Evolutionary conservation across 2,329 filamentous ascomycete genomes (phyloP), one percentile per base, ranked within the genome.

Genomic region (Pyrenophora seminiperda): DNA sequence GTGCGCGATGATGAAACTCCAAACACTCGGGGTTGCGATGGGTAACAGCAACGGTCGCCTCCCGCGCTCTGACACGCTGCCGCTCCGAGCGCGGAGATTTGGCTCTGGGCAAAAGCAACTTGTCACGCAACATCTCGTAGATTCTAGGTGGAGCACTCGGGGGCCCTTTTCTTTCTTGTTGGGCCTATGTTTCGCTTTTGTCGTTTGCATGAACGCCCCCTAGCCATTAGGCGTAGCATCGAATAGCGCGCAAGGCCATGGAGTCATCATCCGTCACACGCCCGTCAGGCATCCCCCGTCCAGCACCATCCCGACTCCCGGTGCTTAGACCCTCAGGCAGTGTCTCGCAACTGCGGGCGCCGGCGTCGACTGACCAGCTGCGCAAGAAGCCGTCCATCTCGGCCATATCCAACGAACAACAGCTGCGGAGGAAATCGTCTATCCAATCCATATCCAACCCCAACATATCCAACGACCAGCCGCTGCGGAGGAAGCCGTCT

Each of bases 301-400:
- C 68, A 15, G 45, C 77, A 36, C 75, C 68, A 34, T 84, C 81
- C 17, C 77, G 79, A 57, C 72, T 84, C 38, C 82, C 82, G 10
- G 72, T 83, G 53, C 80, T 71, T 36, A 62, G 65, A 31, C 53
- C 75, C 34, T 71, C 73, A 33, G 59, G 41, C 33, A 71, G 64
- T 53, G 65, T 72, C 29, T 74, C 71, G 51, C 71, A 76, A 24
- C 63, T 81, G 46, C 76, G 76, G 2, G 30, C 59, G 42, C 70
- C 78, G 13, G 74, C 79, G 0, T 41, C 76, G 71, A 73, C 73
- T 59, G 80, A 81, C 29, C 76, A 74, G 53, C 39, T 69, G 53
- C 63, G 58, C 56, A 68, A 66, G 59, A 68, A 66, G 53, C 58
- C 68, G 7, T 72, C 70, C 11, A 22, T 65, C 13, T 62, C 65